Conservation (phyloP, 2,329 filamentous ascomycete species). For the Magnaporthiopsis incrustans region DNA sequence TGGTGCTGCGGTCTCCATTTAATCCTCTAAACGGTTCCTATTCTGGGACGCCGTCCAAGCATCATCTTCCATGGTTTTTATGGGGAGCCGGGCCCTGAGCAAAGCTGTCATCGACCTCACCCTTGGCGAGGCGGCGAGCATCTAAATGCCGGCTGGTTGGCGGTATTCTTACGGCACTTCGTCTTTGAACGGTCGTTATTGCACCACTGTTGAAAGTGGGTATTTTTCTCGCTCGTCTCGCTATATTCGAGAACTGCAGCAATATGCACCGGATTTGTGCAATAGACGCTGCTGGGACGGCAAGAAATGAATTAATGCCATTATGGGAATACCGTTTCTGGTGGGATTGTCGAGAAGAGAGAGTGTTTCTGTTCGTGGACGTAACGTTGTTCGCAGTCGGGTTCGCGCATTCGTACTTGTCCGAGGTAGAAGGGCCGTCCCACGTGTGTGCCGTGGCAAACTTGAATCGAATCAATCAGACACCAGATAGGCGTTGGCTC, state of each 20-base stretch:
- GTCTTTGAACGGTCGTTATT: neutral
- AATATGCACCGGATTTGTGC: neutral
- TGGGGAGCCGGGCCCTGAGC: neutral
- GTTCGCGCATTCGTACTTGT: neutral
- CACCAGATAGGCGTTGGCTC: no score
- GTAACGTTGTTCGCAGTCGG: neutral
- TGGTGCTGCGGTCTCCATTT: no score
- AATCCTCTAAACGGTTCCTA: neutral
- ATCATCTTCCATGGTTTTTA: neutral
- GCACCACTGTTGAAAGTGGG: no score
- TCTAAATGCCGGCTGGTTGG: neutral
- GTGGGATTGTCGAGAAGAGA: neutral
- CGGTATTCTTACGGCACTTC: neutral
- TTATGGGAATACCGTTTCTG: neutral
- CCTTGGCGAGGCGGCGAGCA: neutral
- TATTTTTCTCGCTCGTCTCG: no score
- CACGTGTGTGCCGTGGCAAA: neutral
- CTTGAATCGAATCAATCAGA: neutral
- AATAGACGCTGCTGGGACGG: neutral
- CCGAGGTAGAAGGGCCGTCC: neutral
- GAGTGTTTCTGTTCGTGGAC: neutral
- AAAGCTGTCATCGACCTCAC: neutral
- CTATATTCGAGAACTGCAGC: neutral
- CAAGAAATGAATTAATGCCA: neutral
- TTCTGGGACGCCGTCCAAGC: neutral